Conservation (phyloP, 306 rosid genomes). For the Fagus sylvatica region DNA sequence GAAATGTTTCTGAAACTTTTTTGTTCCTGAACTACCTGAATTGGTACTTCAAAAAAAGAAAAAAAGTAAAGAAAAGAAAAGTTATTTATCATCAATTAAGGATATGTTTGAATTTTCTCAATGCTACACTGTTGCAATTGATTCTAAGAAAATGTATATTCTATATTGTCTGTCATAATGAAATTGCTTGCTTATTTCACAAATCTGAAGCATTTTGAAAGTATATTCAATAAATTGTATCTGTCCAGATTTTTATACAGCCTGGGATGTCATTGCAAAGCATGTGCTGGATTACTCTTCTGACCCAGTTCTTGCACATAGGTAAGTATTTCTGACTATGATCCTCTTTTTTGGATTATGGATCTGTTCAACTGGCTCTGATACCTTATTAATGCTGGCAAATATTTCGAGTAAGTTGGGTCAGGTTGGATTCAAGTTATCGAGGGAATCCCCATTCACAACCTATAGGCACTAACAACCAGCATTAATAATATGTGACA, state of each 20-base stretch:
- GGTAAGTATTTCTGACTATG: conserved; percentile 48
- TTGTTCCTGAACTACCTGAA: neutral
- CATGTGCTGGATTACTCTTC: conserved; percentile 52
- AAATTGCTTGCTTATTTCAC: neutral
- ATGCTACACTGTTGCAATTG: neutral
- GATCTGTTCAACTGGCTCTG: conserved; percentile 16
- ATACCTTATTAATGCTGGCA: conserved; percentile 19
- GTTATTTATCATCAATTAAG: neutral
- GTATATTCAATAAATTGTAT: conserved; percentile 14
- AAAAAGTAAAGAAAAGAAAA: neutral
- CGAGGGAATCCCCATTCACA: conserved; percentile 14
- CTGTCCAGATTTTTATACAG: conserved; percentile 88
- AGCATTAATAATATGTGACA: neutral
- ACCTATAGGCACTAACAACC: neutral
- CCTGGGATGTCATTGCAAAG: conserved; percentile 86
- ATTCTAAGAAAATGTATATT: neutral
- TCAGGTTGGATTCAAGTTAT: conserved; percentile 6
- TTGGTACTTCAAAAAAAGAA: neutral
- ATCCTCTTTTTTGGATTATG: conserved; percentile 19
- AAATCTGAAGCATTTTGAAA: conserved; percentile 23
- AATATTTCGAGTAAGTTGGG: neutral
- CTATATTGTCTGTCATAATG: neutral
- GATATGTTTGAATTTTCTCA: neutral
- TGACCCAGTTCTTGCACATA: conserved; percentile 61
- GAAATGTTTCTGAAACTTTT: neutral